Evolutionary conservation across 2,329 filamentous ascomycete species (phyloP).

Genomic region (Leptographium galeiforme): DNA sequence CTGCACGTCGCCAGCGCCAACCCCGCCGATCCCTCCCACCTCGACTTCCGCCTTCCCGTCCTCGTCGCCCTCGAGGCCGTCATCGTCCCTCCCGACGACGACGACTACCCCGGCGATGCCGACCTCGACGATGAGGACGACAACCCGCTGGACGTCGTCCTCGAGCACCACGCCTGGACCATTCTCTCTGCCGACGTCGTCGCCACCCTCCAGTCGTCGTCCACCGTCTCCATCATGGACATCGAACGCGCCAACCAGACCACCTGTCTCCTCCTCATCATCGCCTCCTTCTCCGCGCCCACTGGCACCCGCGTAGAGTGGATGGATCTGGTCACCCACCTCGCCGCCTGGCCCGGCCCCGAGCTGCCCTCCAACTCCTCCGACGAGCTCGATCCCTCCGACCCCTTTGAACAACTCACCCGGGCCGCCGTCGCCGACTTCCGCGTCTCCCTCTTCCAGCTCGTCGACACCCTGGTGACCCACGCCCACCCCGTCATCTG

Average conservation of each 20-base stretch:
- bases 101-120: background rate
- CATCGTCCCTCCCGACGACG: conserved; percentile 16
- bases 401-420: conserved; percentile 1
- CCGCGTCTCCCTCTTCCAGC: conserved; percentile 38
- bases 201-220: conserved; percentile 21
- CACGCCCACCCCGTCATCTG: conserved; percentile 31
- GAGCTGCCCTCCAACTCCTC: conserved; percentile 27
- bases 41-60: conserved; percentile 44
- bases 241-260: conserved; percentile 39
- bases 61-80: conserved; percentile 48
- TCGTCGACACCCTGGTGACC: conserved; percentile 38
- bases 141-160: conserved; percentile 26
- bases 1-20: conserved; percentile 31
- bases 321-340: conserved; percentile 39
- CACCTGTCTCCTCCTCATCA: conserved; percentile 38
- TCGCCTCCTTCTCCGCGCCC: conserved; percentile 31
- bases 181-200: conserved; percentile 37
- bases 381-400: conserved; percentile 23
- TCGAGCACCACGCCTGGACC: conserved; percentile 40
- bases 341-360: conserved; percentile 34
- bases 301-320: conserved; percentile 34
- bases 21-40: conserved; percentile 12
- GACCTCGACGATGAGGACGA: conserved; percentile 26
- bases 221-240: background rate
- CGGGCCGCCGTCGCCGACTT: conserved; percentile 28